These are phyloP conservation scores for Sporobolomyces roseus DNA, from an alignment of 768 basidiomycete genomes.

Conservation along the genomic window DNA sequence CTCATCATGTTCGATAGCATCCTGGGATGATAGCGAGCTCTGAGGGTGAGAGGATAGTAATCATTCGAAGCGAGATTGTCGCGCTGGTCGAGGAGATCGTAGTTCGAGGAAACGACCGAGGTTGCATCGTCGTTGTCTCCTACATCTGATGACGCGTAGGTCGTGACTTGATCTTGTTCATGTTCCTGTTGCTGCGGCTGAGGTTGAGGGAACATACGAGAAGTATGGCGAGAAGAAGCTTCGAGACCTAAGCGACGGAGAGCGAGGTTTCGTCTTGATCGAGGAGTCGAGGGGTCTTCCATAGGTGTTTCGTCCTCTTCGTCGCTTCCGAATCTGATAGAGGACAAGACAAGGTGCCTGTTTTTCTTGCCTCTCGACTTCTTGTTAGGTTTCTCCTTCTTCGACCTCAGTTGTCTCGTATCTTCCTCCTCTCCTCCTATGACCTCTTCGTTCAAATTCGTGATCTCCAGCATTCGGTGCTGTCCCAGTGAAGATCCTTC, in stretches of 20 bases:
- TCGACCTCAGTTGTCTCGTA: neutral
- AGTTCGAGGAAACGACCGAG: slow-evolving; percentile 16
- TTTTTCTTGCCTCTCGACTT: too few species aligned
- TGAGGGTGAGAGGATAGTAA: slow-evolving; percentile 32
- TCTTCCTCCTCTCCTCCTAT: neutral
- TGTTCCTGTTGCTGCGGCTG: neutral
- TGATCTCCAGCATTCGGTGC: too few species aligned
- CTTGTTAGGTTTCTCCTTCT: too few species aligned
- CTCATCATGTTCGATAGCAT: slow-evolving; percentile 28
- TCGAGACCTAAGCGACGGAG: slow-evolving; percentile 14
- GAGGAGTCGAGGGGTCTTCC: neutral
- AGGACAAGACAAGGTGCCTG: neutral
- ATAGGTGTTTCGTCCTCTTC: slow-evolving; percentile 8
- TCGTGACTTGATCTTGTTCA: neutral
- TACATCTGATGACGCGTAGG: neutral
- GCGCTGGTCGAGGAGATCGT: slow-evolving; percentile 16
- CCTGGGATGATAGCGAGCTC: slow-evolving; percentile 33
- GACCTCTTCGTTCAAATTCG: neutral
- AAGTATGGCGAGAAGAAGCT: slow-evolving; percentile 1
- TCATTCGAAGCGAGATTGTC: slow-evolving; percentile 11
- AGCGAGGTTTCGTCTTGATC: neutral
- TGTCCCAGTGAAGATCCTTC: too few species aligned
- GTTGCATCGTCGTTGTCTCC: slow-evolving; percentile 6
- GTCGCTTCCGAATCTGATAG: slow-evolving; percentile 13
- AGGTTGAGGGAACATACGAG: neutral